phyloP scores from a whole-genome alignment of 805 yeast species.

The Maudiozyma serrabonitensis region DNA sequence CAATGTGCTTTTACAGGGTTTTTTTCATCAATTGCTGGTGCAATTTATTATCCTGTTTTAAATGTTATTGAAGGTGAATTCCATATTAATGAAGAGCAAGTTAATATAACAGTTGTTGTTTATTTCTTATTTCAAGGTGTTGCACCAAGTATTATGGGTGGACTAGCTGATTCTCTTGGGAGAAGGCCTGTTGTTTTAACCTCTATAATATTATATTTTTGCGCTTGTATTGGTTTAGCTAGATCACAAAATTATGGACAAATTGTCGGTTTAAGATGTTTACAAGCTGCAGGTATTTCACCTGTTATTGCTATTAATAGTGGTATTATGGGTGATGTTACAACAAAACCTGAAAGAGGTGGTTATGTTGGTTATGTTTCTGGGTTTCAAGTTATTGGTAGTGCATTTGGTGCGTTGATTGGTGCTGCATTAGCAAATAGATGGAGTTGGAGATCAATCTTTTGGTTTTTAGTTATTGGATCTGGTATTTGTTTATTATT shows the following conservation, averaged over 20 bases:
- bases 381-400: slow-evolving; percentile 62
- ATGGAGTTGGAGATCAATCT: slow-evolving; percentile 67
- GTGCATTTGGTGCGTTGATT: slow-evolving; percentile 71
- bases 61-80: slow-evolving; percentile 48
- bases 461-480: slow-evolving; percentile 64
- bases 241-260: slow-evolving; percentile 46
- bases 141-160: slow-evolving; percentile 59
- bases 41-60: slow-evolving; percentile 75
- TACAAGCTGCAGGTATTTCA: slow-evolving; percentile 72
- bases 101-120: slow-evolving; percentile 66
- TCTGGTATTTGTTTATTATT: slow-evolving; percentile 37
- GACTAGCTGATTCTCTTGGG: slow-evolving; percentile 61
- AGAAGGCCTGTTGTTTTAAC: slow-evolving; percentile 56
- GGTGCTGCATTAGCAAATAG: slow-evolving; percentile 37
- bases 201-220: slow-evolving; percentile 47
- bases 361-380: slow-evolving; percentile 53
- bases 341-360: slow-evolving; percentile 59
- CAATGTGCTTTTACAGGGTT: slow-evolving; percentile 41
- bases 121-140: slow-evolving; percentile 71
- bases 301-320: slow-evolving; percentile 63
- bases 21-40: slow-evolving; percentile 63
- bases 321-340: slow-evolving; percentile 68
- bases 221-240: slow-evolving; percentile 60
- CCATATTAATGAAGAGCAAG: slow-evolving; percentile 43
- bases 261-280: slow-evolving; percentile 54